Base-by-base conservation (phyloP, 2,329 filamentous ascomycete species). In the Ceratocystis variospora region DNA sequence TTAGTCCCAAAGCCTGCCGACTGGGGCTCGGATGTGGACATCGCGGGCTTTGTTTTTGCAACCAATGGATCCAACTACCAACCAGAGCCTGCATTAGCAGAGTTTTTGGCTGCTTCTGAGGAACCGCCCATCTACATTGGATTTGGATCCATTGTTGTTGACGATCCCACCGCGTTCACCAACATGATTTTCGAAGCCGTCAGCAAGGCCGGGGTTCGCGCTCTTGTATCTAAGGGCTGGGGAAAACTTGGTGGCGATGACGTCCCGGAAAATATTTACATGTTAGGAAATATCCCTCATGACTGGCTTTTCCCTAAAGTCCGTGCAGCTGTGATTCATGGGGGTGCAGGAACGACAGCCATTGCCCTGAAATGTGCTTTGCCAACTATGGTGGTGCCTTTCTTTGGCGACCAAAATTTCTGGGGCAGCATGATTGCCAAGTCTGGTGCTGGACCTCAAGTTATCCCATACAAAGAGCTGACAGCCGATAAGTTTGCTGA, bases 381-480 rank as follows among this genome's bases (percentile, higher is more conserved):
- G 70, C 88, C 88, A 0, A 89, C 86, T 4, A 87, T 90, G 82
- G 82, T 90, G 31, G 85, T 91, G 1, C 88, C 88, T 0, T 91
- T 91, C 75, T 91, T 91, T 70, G 88, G 88, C 2, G 88, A 91
- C 71, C 88, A 91, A 73, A 81, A 86, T 62, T 91, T 91, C 72
- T 91, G 88, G 88, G 88, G 87, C 1, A 78, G 79, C 19, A 88
- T 88, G 83, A 79, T 90, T 0, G 79, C 79, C 3, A 81, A 79
- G 44, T 79, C 84, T 1, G 81, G 81, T 31, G 87, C 86, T 0
- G 88, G 88, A 0, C 85, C 87, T 0, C 76, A 81, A 53, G 81
- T 86, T 1, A 80, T 89, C 7, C 87, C 87, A 0, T 88, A 89
- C 75, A 89, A 89, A 74, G 75, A 80, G 8, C 74, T 91, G 1